These are phyloP conservation scores for Epichloe baconii DNA, from an alignment of 2,329 filamentous ascomycete genomes.

Conservation along the genomic window DNA sequence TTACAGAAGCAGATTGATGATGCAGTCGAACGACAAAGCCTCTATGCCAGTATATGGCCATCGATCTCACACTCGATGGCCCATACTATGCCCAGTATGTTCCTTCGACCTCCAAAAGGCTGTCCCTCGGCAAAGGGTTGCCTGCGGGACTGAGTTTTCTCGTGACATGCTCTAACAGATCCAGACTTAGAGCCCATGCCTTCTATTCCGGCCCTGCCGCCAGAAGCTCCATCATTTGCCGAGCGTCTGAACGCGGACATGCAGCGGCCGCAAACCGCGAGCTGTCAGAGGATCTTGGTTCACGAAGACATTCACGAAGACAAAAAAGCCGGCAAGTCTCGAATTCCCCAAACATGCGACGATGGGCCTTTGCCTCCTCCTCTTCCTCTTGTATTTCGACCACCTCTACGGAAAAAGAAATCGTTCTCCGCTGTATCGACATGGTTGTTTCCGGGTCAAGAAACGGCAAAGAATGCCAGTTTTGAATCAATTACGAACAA, in stretches of 20 bases:
- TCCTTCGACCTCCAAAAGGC: background rate
- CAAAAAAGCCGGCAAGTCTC: background rate
- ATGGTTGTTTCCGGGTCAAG: conserved; percentile 39
- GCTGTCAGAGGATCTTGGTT: conserved; percentile 13
- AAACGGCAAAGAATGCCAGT: conserved; percentile 26
- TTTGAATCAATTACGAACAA: conserved; percentile 41
- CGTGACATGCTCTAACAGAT: background rate
- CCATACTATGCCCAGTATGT: conserved; percentile 17
- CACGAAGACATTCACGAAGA: background rate
- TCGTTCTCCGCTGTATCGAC: conserved; percentile 49
- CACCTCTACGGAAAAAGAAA: conserved; percentile 52
- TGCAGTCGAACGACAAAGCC: conserved; percentile 45
- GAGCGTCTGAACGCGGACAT: conserved; percentile 37
- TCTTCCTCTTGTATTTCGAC: conserved; percentile 44
- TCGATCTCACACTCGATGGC: conserved; percentile 34
- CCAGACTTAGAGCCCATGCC: conserved; percentile 39
- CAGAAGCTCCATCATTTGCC: conserved; percentile 43
- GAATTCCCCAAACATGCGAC: conserved; percentile 9
- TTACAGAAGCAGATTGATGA: conserved; percentile 47
- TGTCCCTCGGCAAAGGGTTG: background rate
- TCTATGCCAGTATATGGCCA: conserved; percentile 40
- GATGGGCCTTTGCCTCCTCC: conserved; percentile 36
- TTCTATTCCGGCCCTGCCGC: conserved; percentile 42
- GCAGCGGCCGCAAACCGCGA: conserved; percentile 21
- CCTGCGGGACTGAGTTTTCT: background rate